These are phyloP conservation scores for Kodamaea jinghongensis DNA, from an alignment of 805 yeast genomes.

Conservation along the genomic window DNA sequence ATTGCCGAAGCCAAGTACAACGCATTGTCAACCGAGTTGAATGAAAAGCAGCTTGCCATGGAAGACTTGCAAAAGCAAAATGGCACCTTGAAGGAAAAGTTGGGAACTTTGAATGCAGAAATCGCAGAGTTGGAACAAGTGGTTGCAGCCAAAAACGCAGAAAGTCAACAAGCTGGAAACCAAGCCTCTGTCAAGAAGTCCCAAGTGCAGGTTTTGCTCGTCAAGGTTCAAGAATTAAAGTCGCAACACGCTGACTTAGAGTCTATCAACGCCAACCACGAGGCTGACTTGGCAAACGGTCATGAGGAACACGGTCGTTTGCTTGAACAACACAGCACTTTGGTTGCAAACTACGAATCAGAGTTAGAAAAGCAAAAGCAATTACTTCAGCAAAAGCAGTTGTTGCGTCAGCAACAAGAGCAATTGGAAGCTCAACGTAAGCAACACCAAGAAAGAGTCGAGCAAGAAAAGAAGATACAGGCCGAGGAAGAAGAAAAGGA, in stretches of 20 bases:
- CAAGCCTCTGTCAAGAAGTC: conserved; percentile 63
- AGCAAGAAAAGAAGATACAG: conserved; percentile 1
- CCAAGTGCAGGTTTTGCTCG: conserved; percentile 65
- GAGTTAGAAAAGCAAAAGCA: conserved; percentile 9
- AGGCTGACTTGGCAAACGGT: conserved; percentile 3
- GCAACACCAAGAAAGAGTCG: conserved; percentile 4
- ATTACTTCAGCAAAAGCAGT: conserved; percentile 4
- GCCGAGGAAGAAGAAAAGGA: neutral
- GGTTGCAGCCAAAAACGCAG: conserved; percentile 49
- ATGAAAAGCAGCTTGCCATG: conserved; percentile 55
- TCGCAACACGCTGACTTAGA: conserved; percentile 6
- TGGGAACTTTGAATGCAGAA: conserved; percentile 66
- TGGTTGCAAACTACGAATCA: conserved; percentile 1
- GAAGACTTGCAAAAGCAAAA: conserved; percentile 71
- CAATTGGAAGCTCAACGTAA: conserved; percentile 5
- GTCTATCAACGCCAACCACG: conserved; percentile 2
- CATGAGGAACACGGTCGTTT: conserved; percentile 8
- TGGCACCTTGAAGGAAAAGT: conserved; percentile 60
- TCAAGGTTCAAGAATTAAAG: conserved; percentile 41
- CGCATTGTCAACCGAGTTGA: conserved; percentile 63
- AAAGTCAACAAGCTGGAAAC: conserved; percentile 60
- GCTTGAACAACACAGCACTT: conserved; percentile 11
- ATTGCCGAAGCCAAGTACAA: conserved; percentile 77
- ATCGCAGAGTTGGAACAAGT: conserved; percentile 57
- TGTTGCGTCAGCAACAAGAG: conserved; percentile 6